Evolutionary conservation across 225 moss, liverwort and hornwort genomes (phyloP), one percentile per base, ranked within the genome.

Genomic region (Pseudisothecium myosuroides): DNA sequence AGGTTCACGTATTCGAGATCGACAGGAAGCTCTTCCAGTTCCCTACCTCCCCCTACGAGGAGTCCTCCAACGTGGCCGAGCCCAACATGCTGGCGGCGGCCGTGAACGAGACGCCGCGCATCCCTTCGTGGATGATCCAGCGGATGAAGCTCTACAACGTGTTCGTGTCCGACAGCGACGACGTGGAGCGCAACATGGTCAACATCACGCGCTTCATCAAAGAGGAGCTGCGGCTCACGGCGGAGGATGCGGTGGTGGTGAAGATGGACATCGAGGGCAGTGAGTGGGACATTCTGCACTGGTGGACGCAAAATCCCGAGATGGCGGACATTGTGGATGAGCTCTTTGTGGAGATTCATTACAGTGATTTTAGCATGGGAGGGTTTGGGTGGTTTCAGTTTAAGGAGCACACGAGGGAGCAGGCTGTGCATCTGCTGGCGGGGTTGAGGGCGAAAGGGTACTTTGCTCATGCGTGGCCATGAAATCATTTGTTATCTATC

Each of bases 231-330:
- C 72, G 63, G 31, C 95, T 98, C 39, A 88, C 87, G 31, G 92
- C 94, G 17, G 71, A 89, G 6, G 98, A 98, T 74, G 73, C 97
- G 7, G 94, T 97, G 59, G 92, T 98, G 62, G 95, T 98, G 89
- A 98, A 98, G 88, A 96, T 98, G 98, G 98, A 98, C 86, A 97
- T 97, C 41, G 98, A 92, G 89, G 97, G 92, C 55, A 94, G 95
- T 43, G 98, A 98, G 89, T 98, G 98, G 98, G 90, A 90, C 36
- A 94, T 98, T 60, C 81, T 98, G 84, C 91, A 36, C 19, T 85
- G 93, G 23, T 98, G 98, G 97, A 84, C 89, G 76, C 67, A 90
- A 32, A 97, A 98, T 83, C 87, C 94, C 12, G 94, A 95, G 32
- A 97, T 98, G 97, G 93, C 88, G 12, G 82, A 45, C 36, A 98